Conservation (phyloP, 805 yeast species). For the Wickerhamiella alocasiicola region DNA sequence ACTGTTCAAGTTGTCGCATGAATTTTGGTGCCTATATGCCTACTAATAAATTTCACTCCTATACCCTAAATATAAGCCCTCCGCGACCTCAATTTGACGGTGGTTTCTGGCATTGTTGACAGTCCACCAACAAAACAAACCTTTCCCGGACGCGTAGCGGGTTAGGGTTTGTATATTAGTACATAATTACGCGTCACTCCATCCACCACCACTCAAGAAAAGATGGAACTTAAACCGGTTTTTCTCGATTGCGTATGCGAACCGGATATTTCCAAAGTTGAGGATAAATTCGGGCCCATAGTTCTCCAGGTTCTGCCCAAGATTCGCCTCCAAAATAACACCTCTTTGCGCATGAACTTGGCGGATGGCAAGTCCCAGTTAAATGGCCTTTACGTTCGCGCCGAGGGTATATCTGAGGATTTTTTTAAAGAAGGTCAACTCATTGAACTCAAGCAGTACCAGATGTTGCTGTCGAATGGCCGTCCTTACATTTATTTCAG, state of each 20-base stretch:
- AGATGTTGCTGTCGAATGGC: not conserved
- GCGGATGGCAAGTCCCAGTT: conserved; percentile 8
- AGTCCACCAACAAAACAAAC: too few relatives aligned
- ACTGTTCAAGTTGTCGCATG: too few relatives aligned
- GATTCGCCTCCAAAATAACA: not conserved
- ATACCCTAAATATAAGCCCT: too few relatives aligned
- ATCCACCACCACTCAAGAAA: too few relatives aligned
- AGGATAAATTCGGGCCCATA: not conserved
- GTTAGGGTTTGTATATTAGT: too few relatives aligned
- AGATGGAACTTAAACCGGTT: conserved; percentile 3
- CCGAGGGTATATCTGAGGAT: not conserved
- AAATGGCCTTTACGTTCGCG: not conserved
- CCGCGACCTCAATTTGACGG: too few relatives aligned
- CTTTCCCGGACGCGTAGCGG: too few relatives aligned
- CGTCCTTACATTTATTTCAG: conserved; percentile 1
- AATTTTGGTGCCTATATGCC: too few relatives aligned
- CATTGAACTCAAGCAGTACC: conserved; percentile 2
- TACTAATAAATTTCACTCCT: too few relatives aligned
- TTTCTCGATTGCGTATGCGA: not conserved
- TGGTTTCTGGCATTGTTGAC: too few relatives aligned
- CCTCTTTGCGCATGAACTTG: conserved; percentile 1
- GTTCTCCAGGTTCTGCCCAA: conserved; percentile 2
- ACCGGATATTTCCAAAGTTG: not conserved
- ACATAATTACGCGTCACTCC: too few relatives aligned
- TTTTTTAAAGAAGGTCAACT: conserved; percentile 6